Base-by-base conservation (phyloP, 805 yeast genomes). In the Candida pseudofarinosa region DNA sequence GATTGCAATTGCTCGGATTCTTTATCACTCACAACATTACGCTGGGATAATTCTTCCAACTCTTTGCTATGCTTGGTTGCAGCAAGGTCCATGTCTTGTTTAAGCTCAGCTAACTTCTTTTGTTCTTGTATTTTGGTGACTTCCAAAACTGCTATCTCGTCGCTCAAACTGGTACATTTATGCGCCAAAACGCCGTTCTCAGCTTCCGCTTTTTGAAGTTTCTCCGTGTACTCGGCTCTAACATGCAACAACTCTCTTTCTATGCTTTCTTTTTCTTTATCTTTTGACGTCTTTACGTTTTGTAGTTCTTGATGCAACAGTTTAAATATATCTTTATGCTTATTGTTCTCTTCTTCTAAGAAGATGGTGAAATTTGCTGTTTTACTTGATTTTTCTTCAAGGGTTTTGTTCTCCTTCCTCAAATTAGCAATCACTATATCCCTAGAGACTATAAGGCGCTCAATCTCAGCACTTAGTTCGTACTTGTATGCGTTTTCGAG, bases 381-480 rank as follows among this genome's bases (percentile, higher is more conserved):
- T 10, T 23, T 23, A 10, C 28, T 23, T 6, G 7, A 32, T 14
- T 35, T 37, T 26, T 35, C 18, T 4, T 41, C 36, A 3, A 39
- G 15, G 6, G 3, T 3, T 19, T 38, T 28, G 19, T 33, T 35
- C 2, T 18, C 28, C 8, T 33, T 19, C 10, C 42, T 44, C 30
- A 51, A 39, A 19, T 31, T 28, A 20, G 49, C 41, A 32, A 58
- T 49, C 37, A 50, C 52, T 18, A 42, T 43, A 44, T 62, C 66
- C 40, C 56, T 57, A 16, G 47, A 51, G 6, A 55, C 56, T 4
- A 52, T 46, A 33, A 55, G 35, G 23, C 41, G 46, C 33, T 63
- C 64, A 37, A 62, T 43, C 33, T 58, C 56, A 28, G 44, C 32
- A 42, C 57, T 60, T 44, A 62, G 51, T 37, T 58, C 56, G 49